Evolutionary conservation across 208 protist genomes (phyloP).

Genomic region (Eutreptiella sp.): DNA sequence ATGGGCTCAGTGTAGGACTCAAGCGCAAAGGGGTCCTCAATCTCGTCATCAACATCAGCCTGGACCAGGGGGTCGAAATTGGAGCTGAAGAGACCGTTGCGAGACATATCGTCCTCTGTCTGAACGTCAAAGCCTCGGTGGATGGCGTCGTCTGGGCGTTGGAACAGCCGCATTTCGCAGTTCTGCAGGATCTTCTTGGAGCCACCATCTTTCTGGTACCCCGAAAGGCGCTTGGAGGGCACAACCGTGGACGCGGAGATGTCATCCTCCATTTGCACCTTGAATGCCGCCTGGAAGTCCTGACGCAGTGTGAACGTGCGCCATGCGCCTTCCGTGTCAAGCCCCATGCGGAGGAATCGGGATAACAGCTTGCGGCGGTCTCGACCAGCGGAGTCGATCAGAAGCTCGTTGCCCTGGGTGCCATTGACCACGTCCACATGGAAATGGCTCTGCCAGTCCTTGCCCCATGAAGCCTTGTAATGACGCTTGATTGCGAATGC

Average conservation of each 20-base stretch:
- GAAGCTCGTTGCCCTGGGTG: too few species aligned
- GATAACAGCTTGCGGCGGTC: too few species aligned
- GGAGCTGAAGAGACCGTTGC: constrained; percentile 32
- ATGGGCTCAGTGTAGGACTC: constrained; percentile 38
- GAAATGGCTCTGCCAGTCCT: too few species aligned
- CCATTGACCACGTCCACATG: too few species aligned
- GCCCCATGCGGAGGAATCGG: too few species aligned
- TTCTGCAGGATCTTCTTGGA: constrained; percentile 38
- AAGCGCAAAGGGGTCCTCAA: too few species aligned
- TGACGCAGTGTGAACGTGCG: constrained; percentile 32
- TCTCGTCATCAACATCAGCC: neutral
- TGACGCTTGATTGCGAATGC: too few species aligned
- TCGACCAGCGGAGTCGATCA: too few species aligned
- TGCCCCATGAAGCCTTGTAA: too few species aligned
- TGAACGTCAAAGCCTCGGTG: constrained; percentile 31
- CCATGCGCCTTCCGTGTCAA: too few species aligned
- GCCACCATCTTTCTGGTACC: neutral
- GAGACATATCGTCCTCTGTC: constrained; percentile 25
- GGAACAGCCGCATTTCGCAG: constrained; percentile 43
- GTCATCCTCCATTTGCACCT: constrained; percentile 44
- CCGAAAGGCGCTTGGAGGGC: constrained; percentile 15
- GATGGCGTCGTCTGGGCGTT: constrained; percentile 42
- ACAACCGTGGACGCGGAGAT: constrained; percentile 36
- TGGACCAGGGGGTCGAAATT: constrained; percentile 40
- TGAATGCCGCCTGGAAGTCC: constrained; percentile 38